Evolutionary conservation across 495 filamentous ascomycete genomes (phyloP), one percentile per base, ranked within the genome.

Genomic region (Bryoglossum gracile): DNA sequence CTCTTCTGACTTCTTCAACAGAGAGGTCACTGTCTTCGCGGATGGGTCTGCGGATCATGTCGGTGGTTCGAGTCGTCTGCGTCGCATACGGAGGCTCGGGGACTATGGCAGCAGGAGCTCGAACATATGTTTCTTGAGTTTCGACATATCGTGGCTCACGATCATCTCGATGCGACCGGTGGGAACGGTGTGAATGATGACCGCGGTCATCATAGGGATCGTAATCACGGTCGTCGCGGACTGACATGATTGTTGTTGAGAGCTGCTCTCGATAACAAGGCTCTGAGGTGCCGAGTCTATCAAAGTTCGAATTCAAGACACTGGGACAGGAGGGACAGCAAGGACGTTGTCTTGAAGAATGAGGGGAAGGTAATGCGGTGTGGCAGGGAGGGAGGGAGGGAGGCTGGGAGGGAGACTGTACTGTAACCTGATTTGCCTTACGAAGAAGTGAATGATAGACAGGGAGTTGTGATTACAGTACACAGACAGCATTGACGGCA

Each of bases 1-100:
- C 80, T 40, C 81, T 76, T 50, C 71, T 74, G 37, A 86, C 71
- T 64, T 84, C 79, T 64, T 87, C 84, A 51, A 85, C 65, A 2
- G 77, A 74, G 22, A 81, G 68, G 47, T 82, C 81, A 54, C 73
- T 72, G 50, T 81, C 76, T 49, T 73, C 68, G 41, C 75, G 72
- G 16, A 67, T 60, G 16, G 58, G 60, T 40, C 74, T 73, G 42
- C 73, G 73, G 21, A 85, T 68, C 33, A 81, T 57, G 39, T 77
- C 77, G 50, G 61, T 68, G 22, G 64, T 66, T 18, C 59, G 65
- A 34, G 64, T 55, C 35, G 64, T 66, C 17, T 58, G 65, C 30
- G 64, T 55, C 35, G 66, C 61, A 44, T 65, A 67, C 0, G 54
- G 45, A 26, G 55, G 35, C 10, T 60, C 54, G n/a, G 48, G 55